Conservation (phyloP, 2,329 filamentous ascomycete genomes). For the Pseudocercospora vitis region DNA sequence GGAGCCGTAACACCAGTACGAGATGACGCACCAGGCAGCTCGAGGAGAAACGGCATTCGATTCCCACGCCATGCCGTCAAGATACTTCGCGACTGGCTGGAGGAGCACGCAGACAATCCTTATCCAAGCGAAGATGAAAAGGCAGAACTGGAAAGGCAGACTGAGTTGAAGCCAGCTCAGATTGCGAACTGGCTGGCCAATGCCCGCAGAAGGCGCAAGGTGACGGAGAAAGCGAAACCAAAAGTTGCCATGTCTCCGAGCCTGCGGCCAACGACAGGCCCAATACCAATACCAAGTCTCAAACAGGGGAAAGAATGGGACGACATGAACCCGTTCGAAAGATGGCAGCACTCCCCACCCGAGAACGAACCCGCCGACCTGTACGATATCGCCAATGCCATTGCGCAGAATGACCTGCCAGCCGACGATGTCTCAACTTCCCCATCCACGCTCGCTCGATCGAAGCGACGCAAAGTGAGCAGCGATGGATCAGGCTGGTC, state of each 20-base stretch:
- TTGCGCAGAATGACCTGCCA: conserved; percentile 42
- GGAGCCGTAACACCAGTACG: conserved; percentile 23
- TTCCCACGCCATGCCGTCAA: conserved; percentile 80
- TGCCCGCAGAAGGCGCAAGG: conserved; percentile 78
- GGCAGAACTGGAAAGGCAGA: conserved; percentile 72
- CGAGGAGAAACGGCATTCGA: conserved; percentile 59
- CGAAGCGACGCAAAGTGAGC: conserved; percentile 49
- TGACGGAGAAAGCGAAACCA: conserved; percentile 51
- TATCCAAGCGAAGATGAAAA: conserved; percentile 89
- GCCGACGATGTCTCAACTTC: conserved; percentile 29
- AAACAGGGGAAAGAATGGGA: conserved; percentile 37
- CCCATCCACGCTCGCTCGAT: conserved; percentile 33
- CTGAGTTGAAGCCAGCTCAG: conserved; percentile 77
- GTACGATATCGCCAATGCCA: conserved; percentile 63
- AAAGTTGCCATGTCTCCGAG: conserved; percentile 58
- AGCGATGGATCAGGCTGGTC: conserved; percentile 53
- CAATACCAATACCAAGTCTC: conserved; percentile 76
- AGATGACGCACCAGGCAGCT: conserved; percentile 39
- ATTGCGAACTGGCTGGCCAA: conserved; percentile 94
- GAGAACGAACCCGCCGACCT: conserved; percentile 68
- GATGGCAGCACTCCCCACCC: conserved; percentile 68
- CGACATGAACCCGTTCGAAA: conserved; percentile 64
- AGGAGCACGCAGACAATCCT: conserved; percentile 75
- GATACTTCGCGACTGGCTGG: conserved; percentile 80
- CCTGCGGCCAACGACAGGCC: conserved; percentile 59